Evolutionary conservation across 768 basidiomycete genomes (phyloP).

Genomic region (Mycena rebaudengoi): DNA sequence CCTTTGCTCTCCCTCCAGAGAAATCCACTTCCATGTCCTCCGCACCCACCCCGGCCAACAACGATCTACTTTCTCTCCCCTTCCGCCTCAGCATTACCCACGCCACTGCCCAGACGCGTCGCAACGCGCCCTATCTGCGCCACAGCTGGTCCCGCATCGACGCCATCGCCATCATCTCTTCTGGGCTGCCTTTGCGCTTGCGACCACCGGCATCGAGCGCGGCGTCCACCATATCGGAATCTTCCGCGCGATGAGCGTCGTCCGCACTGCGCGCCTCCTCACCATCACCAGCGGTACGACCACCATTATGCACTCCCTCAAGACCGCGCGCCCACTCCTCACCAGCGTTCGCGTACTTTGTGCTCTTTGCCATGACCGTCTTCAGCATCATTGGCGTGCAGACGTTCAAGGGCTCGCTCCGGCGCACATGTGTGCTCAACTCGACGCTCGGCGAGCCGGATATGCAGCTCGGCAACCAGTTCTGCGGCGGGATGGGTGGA

Average conservation of each 20-base stretch:
- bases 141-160: constrained; percentile 95
- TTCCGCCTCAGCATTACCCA: constrained; percentile 68
- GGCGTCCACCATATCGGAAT: constrained; percentile 79
- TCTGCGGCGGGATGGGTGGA: constrained; percentile 88
- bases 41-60: constrained; percentile 37
- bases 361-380: constrained; percentile 86
- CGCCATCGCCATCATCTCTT: constrained; percentile 84
- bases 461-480: constrained; percentile 57
- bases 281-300: constrained; percentile 93
- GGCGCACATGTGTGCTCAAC: constrained; percentile 66
- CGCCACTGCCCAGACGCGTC: constrained; percentile 61
- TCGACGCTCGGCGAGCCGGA: constrained; percentile 62
- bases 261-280: constrained; percentile 83
- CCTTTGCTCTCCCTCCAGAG: constrained; percentile 49
- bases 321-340: constrained; percentile 89
- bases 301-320: constrained; percentile 92
- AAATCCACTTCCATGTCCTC: constrained; percentile 33
- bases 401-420: constrained; percentile 87
- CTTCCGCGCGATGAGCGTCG: constrained; percentile 88
- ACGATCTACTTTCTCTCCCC: constrained; percentile 61
- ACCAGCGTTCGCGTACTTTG: constrained; percentile 91
- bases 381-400: constrained; percentile 97
- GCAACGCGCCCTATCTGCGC: constrained; percentile 86
- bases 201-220: constrained; percentile 72
- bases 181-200: constrained; percentile 85